Base-by-base conservation (phyloP, 331 rosid genomes). In the Acacia concinna region DNA sequence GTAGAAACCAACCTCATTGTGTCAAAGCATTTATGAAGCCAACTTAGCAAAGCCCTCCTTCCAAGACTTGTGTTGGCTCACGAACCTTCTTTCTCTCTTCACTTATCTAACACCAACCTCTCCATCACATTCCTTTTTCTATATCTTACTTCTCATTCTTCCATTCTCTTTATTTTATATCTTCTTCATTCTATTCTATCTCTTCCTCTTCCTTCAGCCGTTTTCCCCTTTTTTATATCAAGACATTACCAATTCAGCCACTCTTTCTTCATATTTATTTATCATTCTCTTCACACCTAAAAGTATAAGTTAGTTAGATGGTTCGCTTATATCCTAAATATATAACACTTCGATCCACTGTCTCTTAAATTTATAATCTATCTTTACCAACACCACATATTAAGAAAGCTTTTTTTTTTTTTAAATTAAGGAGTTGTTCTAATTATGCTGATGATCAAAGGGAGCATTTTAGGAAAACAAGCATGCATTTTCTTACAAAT, bases 361-460 rank as follows among this genome's bases (percentile, higher is more conserved):
- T 20, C n/a, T 49, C 25, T 0, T 4, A 49, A 1, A 18, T 49
- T 18, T 18, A 20, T 17, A 49, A 5, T 5, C n/a, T 18, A 20
- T 51, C 3, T 2, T 1, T 18, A 17, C 20, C 6, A 25, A 51
- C 6, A 1, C 1, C 3, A 7, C 12, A 8, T 51, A 6, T 20
- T 51, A n/a, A 6, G n/a, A 6, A 0, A 0, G 0, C n/a, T 51
- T 2, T 0, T 5, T n/a, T n/a, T n/a, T n/a, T n/a, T n/a, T n/a
- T n/a, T n/a, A n/a, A n/a, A 1, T 49, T 18, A 18, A 15, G 6
- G 23, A 1, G 56, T 18, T 1, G 8, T 18, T 49, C 4, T 3
- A 46, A 46, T n/a, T n/a, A n/a, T 46, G 17, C 2, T 11, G 11
- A 43, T 46, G n/a, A 46, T 46, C 7, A 15, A 46, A 15, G 5